Evolutionary conservation across 2,329 filamentous ascomycete genomes (phyloP), one percentile per base, ranked within the genome.

Genomic region (Annulohypoxylon truncatum): DNA sequence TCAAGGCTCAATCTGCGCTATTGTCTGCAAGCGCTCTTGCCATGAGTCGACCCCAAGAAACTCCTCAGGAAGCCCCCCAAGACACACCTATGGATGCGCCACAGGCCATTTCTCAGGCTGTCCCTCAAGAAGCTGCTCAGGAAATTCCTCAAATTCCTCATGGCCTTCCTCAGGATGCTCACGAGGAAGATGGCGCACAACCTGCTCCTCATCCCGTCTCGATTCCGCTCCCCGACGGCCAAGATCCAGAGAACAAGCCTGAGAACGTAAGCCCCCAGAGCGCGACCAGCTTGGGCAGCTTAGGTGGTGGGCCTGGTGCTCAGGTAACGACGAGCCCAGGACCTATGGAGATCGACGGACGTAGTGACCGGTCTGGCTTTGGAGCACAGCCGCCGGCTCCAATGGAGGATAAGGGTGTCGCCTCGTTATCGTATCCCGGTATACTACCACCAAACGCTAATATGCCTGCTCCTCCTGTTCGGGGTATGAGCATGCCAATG

Each of bases 401-500:
- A 24, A 84, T 85, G 75, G 84, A 86, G 55, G 84, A 86, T 59
- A 84, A 84, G 61, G 75, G 79, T 1, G 80, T 81, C n/a, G 78
- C 81, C 13, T 87, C 85, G 1, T 73, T 88, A 56, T 86, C 85
- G 1, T 88, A 88, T 66, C 85, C 86, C 0, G 84, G 85, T 2
- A 81, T 84, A 33, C 76, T 86, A 18, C 81, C 84, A 47, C 77
- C 81, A 2, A 78, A 77, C 26, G 73, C 74, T 9, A 76, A 77
- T 58, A 80, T 86, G 72, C 73, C 80, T 38, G 82, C 83, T 35
- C 80, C 83, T 4, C 79, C 82, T 1, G 67, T 77, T 28, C 83
- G 87, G 46, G 84, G 83, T 26, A 85, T 88, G 81, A 89, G 83
- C 72, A 83, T 88, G 68, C 86, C 87, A 6, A 84, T 88, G 79